These are phyloP conservation scores for Sclerotinia nivalis DNA, from an alignment of 2,329 filamentous ascomycete species.

Conservation along the genomic window DNA sequence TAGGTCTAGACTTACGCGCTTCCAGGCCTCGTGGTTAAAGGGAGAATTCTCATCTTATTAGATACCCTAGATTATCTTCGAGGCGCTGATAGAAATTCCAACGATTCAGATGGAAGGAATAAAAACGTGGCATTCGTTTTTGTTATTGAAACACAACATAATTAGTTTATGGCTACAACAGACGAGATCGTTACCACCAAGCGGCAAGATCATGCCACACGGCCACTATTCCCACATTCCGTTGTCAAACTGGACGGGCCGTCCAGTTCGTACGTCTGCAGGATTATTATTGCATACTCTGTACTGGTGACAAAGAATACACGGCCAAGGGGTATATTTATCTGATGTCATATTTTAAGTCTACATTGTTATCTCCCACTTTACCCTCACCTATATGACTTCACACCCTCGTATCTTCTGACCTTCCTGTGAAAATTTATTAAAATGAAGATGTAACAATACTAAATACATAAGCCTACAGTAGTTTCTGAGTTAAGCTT, in stretches of 20 bases:
- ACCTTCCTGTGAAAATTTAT: background rate
- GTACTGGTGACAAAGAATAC: constrained; percentile 15
- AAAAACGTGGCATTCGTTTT: constrained; percentile 22
- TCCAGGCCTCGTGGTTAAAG: background rate
- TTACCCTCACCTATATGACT: background rate
- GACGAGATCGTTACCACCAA: constrained; percentile 22
- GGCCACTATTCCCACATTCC: constrained; percentile 22
- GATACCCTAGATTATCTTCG: background rate
- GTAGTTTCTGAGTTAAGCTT: constrained; percentile 9
- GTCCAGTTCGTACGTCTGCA: constrained; percentile 21
- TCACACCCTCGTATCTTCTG: background rate
- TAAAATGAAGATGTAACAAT: background rate
- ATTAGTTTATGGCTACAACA: constrained; percentile 16
- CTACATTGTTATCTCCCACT: background rate
- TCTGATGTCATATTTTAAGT: constrained; percentile 15
- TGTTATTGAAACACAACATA: constrained; percentile 19
- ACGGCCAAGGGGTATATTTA: constrained; percentile 7
- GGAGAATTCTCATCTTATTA: background rate
- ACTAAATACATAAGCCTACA: background rate
- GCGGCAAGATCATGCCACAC: constrained; percentile 24
- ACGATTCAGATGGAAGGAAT: constrained; percentile 3
- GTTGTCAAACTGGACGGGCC: constrained; percentile 24
- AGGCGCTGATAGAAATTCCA: background rate
- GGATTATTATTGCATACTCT: constrained; percentile 17
- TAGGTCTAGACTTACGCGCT: constrained; percentile 7